phyloP scores from a whole-genome alignment of 441 rosid genomes.

The Sinapis alba region DNA sequence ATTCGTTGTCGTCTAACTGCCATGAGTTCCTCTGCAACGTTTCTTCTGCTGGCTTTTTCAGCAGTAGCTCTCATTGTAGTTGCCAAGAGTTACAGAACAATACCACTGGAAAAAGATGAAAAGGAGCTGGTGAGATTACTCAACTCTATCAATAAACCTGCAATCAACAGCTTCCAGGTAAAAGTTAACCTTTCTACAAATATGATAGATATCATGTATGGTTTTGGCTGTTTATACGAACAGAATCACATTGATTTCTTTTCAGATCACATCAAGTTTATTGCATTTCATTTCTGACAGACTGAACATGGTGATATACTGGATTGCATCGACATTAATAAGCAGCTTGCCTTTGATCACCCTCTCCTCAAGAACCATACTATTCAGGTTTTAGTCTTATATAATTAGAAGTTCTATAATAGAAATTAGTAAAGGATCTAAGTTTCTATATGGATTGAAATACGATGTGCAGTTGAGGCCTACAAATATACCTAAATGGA shows the following conservation, averaged over 20 bases:
- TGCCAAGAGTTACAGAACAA: conserved; percentile 5
- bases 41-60: not conserved
- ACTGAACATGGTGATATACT: not conserved
- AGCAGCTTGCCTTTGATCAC: not conserved
- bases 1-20: not conserved
- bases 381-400: not conserved
- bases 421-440: not conserved
- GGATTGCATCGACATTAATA: not conserved
- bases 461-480: conserved; percentile 24
- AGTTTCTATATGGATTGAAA: not conserved
- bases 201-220: not conserved
- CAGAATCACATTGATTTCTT: not conserved
- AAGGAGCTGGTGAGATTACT: conserved; percentile 1
- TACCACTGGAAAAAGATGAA: not conserved
- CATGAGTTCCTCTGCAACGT: not conserved
- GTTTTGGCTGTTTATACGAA: not conserved
- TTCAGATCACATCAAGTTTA: not conserved
- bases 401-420: not conserved
- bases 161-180: conserved; percentile 31
- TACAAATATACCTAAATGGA: conserved; percentile 19
- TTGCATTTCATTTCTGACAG: not conserved
- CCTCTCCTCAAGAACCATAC: not conserved
- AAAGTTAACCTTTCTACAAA: conserved; percentile 21
- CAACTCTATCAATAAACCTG: conserved; percentile 30
- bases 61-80: not conserved